Percentiles rank a stretch among this genome's conserved stretches.
phyloP scores from a whole-genome alignment of 805 yeast species.

The Suhomyces pyralidae region DNA sequence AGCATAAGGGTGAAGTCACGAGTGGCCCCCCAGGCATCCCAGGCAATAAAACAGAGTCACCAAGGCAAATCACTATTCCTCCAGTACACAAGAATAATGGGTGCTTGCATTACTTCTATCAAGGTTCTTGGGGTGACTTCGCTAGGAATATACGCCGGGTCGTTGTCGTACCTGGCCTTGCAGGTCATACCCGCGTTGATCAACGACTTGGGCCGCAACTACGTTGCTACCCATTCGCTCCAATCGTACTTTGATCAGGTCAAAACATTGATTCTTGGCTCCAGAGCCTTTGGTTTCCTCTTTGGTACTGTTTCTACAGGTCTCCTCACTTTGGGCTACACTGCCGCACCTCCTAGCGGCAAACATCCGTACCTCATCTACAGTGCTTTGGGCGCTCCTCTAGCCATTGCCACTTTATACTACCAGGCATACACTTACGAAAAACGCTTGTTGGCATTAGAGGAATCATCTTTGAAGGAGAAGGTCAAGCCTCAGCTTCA shows the following conservation, averaged over 20 bases:
- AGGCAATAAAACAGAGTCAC: background rate
- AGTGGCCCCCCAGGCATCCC: background rate
- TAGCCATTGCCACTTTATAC: conserved; percentile 27
- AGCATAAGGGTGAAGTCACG: background rate
- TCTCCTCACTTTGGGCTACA: conserved; percentile 55
- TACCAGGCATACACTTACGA: conserved; percentile 17
- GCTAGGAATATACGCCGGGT: conserved; percentile 61
- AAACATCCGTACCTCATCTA: conserved; percentile 75
- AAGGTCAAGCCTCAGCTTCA: background rate
- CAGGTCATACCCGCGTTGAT: conserved; percentile 28
- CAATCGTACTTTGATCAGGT: conserved; percentile 15
- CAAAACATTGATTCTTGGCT: conserved; percentile 17
- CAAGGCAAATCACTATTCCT: background rate
- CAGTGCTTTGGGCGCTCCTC: conserved; percentile 53
- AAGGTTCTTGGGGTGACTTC: conserved; percentile 66
- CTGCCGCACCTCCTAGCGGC: conserved; percentile 50
- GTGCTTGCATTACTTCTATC: conserved; percentile 40
- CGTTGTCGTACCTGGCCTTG: conserved; percentile 42
- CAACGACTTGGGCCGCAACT: conserved; percentile 22
- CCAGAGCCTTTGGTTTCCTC: conserved; percentile 21
- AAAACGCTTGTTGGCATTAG: conserved; percentile 12
- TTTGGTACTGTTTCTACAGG: conserved; percentile 50
- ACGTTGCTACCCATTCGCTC: conserved; percentile 4
- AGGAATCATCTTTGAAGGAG: background rate
- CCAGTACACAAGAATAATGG: conserved; percentile 10